Evolutionary conservation across 306 rosid species (phyloP).

Genomic region (Prinsepia uniflora): DNA sequence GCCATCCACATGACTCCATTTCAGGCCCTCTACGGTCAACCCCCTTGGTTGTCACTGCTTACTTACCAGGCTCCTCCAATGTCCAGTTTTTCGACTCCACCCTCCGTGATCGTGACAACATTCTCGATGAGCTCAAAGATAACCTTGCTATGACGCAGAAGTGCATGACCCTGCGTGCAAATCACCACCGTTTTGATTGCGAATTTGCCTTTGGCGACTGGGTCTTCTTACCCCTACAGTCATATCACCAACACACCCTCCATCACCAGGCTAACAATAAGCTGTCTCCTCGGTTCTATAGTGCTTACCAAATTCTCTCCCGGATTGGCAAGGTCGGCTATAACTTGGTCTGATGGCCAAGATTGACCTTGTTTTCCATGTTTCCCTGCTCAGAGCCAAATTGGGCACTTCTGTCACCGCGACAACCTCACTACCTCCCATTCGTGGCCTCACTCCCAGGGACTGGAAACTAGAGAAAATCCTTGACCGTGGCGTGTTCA

Average conservation of each 20-base stretch:
- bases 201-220: background rate
- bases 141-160: background rate
- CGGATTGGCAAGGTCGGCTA: background rate
- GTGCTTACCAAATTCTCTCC: background rate
- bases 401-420: too few species aligned
- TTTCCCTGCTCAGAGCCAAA: background rate
- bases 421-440: too few species aligned
- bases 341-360: too few species aligned
- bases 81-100: background rate
- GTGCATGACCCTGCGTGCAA: fast-evolving
- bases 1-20: too few species aligned
- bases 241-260: too few species aligned
- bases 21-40: background rate
- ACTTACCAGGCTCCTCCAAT: background rate
- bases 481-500: too few species aligned
- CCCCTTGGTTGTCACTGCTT: background rate
- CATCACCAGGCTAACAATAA: too few species aligned
- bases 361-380: background rate
- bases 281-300: background rate
- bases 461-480: too few species aligned
- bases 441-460: too few species aligned
- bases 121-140: background rate
- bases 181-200: too few species aligned
- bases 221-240: background rate
- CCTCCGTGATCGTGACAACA: background rate